phyloP scores from a whole-genome alignment of 208 protist species.

The Lotmaria passim region DNA sequence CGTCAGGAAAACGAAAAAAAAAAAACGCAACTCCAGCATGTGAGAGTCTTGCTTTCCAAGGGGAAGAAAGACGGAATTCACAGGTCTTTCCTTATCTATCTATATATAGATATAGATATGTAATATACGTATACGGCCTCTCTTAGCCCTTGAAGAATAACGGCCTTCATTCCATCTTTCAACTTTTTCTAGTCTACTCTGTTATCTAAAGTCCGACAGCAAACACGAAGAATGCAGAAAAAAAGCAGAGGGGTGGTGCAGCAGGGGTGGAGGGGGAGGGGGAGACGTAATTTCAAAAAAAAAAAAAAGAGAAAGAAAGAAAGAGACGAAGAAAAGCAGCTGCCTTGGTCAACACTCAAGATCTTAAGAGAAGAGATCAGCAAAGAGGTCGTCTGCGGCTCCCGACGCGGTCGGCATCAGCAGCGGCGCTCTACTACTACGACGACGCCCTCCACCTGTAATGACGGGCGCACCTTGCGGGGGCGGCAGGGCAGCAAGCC shows the following conservation, averaged over 20 bases:
- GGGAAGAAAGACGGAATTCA: no score
- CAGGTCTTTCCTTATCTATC: no score
- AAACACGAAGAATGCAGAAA: neutral
- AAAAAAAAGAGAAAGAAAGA: constrained; percentile 6
- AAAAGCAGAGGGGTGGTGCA: neutral
- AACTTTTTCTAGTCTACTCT: no score
- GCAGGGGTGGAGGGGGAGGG: no score
- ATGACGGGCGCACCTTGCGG: neutral
- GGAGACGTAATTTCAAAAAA: neutral
- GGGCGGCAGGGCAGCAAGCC: neutral
- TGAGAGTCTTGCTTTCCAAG: no score
- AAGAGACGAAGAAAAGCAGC: constrained; percentile 7
- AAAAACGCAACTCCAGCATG: neutral
- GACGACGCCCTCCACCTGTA: constrained; percentile 18
- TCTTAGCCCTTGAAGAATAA: no score
- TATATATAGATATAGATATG: no score
- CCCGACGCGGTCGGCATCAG: constrained; percentile 23
- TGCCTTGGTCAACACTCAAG: no score
- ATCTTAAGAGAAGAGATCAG: constrained; percentile 64
- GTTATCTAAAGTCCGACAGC: no score
- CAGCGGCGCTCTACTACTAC: constrained; percentile 11
- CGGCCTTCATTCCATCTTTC: no score
- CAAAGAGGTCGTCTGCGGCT: constrained; percentile 67
- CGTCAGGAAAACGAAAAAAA: neutral
- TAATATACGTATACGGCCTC: no score